These are phyloP conservation scores for Chrysanthemum lavandulifolium DNA, from an alignment of 129 eudicot species.

Conservation along the genomic window DNA sequence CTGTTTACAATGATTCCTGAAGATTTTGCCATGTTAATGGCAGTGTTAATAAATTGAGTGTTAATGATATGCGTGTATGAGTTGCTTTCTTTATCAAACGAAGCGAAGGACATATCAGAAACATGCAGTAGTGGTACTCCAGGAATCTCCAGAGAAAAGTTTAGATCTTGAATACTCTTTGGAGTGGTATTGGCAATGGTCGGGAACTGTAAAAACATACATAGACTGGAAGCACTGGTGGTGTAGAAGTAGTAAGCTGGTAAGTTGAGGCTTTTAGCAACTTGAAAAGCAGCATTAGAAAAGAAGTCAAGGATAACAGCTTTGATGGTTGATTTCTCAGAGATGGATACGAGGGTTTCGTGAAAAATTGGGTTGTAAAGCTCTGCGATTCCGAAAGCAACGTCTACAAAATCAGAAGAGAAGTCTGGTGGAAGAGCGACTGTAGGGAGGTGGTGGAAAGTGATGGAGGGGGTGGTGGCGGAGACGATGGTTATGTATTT, in stretches of 20 bases:
- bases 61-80: conserved; percentile 29
- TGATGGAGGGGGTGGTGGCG: conserved; percentile 44
- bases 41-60: conserved; percentile 23
- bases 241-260: conserved; percentile 53
- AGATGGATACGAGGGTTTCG: conserved; percentile 39
- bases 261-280: conserved; percentile 34
- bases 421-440: conserved; percentile 29
- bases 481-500: conserved; percentile 37
- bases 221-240: too few relatives aligned
- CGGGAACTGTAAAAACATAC: conserved; percentile 34
- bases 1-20: conserved; percentile 33
- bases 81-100: conserved; percentile 23
- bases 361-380: conserved; percentile 41
- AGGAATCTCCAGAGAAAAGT: conserved; percentile 30
- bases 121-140: conserved; percentile 48
- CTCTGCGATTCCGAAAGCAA: conserved; percentile 40
- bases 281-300: conserved; percentile 45
- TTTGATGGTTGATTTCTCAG: conserved; percentile 32
- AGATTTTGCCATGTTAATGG: too few relatives aligned
- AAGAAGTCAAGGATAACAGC: conserved; percentile 68
- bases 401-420: conserved; percentile 8
- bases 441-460: conserved; percentile 47
- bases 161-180: conserved; percentile 6
- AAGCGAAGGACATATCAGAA: conserved; percentile 22
- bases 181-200: conserved; percentile 27